Evolutionary conservation across 148 eudicot species (phyloP).

Genomic region (Fallopia convolvulus): DNA sequence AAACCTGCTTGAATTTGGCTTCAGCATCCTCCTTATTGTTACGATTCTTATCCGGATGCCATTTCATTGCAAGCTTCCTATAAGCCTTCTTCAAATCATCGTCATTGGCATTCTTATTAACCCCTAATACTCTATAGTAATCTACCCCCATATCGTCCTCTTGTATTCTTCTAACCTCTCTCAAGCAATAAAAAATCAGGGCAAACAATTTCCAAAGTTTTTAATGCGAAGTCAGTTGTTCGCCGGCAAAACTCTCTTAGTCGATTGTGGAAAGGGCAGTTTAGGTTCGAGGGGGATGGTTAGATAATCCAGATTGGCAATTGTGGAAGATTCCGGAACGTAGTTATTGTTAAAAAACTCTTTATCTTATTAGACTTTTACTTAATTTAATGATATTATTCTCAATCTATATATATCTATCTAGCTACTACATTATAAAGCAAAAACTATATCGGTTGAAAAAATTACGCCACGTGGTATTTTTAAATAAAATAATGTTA

Average conservation of each 20-base stretch:
- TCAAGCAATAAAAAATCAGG: not conserved
- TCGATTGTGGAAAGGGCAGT: not conserved
- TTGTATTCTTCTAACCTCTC: constrained; percentile 10
- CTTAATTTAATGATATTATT: no score
- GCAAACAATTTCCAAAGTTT: not conserved
- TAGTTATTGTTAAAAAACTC: no score
- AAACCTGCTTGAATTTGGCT: constrained; percentile 64
- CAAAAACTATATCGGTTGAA: no score
- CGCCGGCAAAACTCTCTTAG: not conserved
- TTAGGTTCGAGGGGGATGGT: not conserved
- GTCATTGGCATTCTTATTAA: constrained; percentile 44
- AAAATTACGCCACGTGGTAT: no score
- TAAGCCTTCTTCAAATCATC: constrained; percentile 70
- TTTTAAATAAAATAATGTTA: no score
- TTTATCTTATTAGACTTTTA: no score
- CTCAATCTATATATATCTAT: no score
- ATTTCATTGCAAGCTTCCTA: constrained; percentile 53
- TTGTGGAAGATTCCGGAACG: no score
- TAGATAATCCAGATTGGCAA: not conserved
- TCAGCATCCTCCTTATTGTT: constrained; percentile 45
- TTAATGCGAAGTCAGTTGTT: not conserved
- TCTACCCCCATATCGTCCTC: constrained; percentile 44
- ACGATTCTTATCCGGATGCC: constrained; percentile 61
- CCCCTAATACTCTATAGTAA: constrained; percentile 47
- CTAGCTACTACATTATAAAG: no score